These are phyloP conservation scores for Podaxis pistillaris DNA, from an alignment of 768 basidiomycete genomes.

Conservation along the genomic window DNA sequence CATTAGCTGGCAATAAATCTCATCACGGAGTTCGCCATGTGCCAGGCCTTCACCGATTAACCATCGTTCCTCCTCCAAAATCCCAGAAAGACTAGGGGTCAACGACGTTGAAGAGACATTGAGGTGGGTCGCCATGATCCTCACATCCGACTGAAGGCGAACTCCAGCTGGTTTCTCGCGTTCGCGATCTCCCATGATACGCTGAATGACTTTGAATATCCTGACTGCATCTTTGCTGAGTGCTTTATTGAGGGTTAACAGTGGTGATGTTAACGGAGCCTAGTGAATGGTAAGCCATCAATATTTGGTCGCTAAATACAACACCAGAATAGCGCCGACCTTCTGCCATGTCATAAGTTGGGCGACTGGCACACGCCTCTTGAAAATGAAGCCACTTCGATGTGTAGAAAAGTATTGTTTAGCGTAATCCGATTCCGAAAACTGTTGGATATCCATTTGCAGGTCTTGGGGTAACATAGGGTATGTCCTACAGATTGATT, in stretches of 20 bases:
- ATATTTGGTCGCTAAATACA: background rate
- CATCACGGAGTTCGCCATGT: conserved; percentile 85
- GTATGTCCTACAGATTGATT: conserved; percentile 51
- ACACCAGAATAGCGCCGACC: conserved; percentile 30
- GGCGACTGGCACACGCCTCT: conserved; percentile 74
- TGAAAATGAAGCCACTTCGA: conserved; percentile 85
- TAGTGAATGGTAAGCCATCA: conserved; percentile 24
- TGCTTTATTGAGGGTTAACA: conserved; percentile 66
- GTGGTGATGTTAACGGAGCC: conserved; percentile 66
- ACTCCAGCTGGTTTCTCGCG: conserved; percentile 58
- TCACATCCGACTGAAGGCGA: conserved; percentile 42
- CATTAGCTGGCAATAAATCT: conserved; percentile 91
- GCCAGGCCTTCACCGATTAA: conserved; percentile 75
- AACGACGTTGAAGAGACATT: conserved; percentile 49
- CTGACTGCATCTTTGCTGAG: conserved; percentile 78
- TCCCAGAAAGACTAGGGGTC: conserved; percentile 29
- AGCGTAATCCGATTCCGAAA: conserved; percentile 84
- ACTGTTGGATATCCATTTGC: conserved; percentile 82
- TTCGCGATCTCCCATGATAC: conserved; percentile 91
- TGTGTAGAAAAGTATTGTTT: conserved; percentile 87
- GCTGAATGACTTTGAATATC: conserved; percentile 87
- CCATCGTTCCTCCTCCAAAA: conserved; percentile 87
- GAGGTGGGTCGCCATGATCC: conserved; percentile 40
- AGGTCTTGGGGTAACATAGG: conserved; percentile 80
- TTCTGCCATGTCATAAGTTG: conserved; percentile 95